Evolutionary conservation across 1,284 basidiomycete species (phyloP).

Genomic region (Sporisorium reilianum): DNA sequence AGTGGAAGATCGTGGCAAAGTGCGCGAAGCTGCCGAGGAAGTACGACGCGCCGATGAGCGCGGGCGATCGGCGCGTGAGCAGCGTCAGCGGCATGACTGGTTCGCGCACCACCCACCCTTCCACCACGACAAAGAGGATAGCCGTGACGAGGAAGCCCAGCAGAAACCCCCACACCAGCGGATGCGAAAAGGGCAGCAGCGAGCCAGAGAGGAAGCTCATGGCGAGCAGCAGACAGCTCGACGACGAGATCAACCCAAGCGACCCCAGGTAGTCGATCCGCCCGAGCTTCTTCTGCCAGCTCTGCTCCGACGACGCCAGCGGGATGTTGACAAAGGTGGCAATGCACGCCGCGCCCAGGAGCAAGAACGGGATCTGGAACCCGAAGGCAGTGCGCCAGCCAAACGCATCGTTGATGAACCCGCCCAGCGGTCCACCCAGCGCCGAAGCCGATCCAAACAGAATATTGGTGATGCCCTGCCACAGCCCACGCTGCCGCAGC

Average conservation of each 20-base stretch:
- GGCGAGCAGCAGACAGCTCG: constrained; percentile 67
- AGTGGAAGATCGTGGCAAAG: constrained; percentile 73
- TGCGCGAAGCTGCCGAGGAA: constrained; percentile 41
- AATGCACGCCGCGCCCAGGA: constrained; percentile 67
- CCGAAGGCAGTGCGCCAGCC: constrained; percentile 67
- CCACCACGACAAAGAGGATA: constrained; percentile 72
- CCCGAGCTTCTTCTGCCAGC: constrained; percentile 68
- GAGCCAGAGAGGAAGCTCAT: constrained; percentile 65
- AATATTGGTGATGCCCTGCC: constrained; percentile 69
- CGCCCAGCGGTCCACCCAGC: constrained; percentile 63
- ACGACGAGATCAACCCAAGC: constrained; percentile 64
- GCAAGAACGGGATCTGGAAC: constrained; percentile 68
- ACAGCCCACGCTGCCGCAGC: constrained; percentile 70
- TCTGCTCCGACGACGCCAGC: constrained; percentile 63
- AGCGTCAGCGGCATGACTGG: constrained; percentile 62
- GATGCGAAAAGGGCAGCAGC: constrained; percentile 52
- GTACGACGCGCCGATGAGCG: constrained; percentile 33
- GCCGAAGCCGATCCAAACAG: constrained; percentile 67
- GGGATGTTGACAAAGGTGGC: constrained; percentile 69
- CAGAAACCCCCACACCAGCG: constrained; percentile 54
- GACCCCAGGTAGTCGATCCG: constrained; percentile 69
- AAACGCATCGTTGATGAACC: constrained; percentile 54
- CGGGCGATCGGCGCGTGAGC: constrained; percentile 32
- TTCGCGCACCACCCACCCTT: constrained; percentile 70
- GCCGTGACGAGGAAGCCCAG: constrained; percentile 72